phyloP scores from a whole-genome alignment of 2,329 filamentous ascomycete genomes.

The Fusarium subtropicale region DNA sequence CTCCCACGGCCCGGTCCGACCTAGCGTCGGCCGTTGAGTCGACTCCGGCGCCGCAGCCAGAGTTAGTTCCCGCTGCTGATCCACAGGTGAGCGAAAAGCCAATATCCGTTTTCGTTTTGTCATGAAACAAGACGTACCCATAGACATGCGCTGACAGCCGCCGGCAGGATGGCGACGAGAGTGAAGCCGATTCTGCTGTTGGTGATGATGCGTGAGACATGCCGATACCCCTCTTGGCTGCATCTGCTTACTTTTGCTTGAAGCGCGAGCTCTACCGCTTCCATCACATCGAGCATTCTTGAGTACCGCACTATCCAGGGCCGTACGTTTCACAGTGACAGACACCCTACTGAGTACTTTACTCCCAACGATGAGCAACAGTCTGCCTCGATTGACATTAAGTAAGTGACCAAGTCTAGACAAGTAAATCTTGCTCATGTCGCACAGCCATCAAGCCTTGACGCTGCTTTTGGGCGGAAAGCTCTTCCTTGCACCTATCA shows the following conservation, averaged over 20 bases:
- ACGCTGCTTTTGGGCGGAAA: constrained; percentile 31
- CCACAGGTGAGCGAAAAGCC: constrained; percentile 18
- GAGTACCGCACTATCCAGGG: constrained; percentile 43
- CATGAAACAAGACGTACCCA: not conserved
- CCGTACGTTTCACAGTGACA: constrained; percentile 42
- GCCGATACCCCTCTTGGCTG: not conserved
- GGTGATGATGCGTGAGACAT: constrained; percentile 28
- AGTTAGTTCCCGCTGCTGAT: constrained; percentile 36
- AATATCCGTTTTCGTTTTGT: not conserved
- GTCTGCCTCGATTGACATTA: constrained; percentile 43
- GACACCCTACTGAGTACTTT: constrained; percentile 41
- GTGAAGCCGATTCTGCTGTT: constrained; percentile 31
- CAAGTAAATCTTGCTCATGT: not conserved
- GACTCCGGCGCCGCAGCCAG: constrained; percentile 28
- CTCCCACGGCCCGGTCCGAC: constrained; percentile 26
- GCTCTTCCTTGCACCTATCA: constrained; percentile 39
- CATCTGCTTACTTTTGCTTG: not conserved
- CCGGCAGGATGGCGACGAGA: constrained; percentile 26
- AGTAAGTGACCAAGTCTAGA: not conserved
- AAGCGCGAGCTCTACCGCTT: constrained; percentile 43
- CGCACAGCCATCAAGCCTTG: constrained; percentile 39
- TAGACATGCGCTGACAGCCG: not conserved
- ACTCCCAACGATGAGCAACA: constrained; percentile 45
- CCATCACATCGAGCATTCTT: constrained; percentile 40
- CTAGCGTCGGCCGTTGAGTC: constrained; percentile 24